These are phyloP conservation scores for Pseudotsuga menziesii DNA, from an alignment of 75 land plant species.

Conservation along the genomic window DNA sequence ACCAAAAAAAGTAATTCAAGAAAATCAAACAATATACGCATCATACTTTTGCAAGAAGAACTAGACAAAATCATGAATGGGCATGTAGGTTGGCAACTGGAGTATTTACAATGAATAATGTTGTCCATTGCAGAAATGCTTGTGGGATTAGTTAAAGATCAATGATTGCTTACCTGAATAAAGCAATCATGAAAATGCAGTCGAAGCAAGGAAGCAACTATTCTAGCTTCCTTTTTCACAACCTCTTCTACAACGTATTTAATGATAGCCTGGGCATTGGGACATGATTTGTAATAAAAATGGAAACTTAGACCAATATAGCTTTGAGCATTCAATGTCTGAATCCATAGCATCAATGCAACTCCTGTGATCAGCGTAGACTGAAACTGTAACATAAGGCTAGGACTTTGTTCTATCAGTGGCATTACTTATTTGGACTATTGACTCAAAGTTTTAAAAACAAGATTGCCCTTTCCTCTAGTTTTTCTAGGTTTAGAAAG, in stretches of 20 bases:
- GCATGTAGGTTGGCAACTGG: too few species aligned
- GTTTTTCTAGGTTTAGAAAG: too few species aligned
- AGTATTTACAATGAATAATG: too few species aligned
- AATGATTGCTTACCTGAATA: constrained; percentile 30
- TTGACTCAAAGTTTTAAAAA: background rate
- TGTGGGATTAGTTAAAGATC: too few species aligned
- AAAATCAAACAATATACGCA: too few species aligned
- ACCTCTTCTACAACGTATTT: background rate
- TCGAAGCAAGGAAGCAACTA: constrained; percentile 54
- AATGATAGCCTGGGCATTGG: constrained; percentile 30
- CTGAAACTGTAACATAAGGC: background rate
- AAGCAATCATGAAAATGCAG: constrained; percentile 78
- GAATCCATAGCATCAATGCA: background rate
- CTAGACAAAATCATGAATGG: too few species aligned
- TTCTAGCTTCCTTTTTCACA: constrained; percentile 22
- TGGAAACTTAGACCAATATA: background rate
- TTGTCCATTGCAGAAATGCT: too few species aligned
- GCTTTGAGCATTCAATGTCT: background rate
- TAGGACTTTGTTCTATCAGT: background rate
- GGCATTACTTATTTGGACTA: background rate
- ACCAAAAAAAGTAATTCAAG: too few species aligned
- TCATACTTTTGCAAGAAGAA: too few species aligned
- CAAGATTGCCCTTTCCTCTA: too few species aligned
- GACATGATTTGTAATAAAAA: constrained; percentile 43
- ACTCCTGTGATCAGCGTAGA: background rate